phyloP scores from a whole-genome alignment of 768 basidiomycete genomes.

The Termitomyces sp. region DNA sequence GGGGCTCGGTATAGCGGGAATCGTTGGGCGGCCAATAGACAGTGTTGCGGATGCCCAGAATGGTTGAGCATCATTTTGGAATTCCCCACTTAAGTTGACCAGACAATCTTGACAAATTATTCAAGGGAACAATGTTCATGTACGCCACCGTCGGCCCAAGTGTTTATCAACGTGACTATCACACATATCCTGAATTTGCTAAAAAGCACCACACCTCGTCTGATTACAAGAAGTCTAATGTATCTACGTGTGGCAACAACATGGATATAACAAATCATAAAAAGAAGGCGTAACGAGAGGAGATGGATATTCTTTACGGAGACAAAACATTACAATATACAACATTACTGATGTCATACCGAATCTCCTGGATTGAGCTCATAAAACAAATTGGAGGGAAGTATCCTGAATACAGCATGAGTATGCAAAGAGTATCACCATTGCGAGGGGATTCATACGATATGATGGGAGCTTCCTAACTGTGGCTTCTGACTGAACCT shows the following conservation, averaged over 20 bases:
- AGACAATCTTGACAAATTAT: too few relatives aligned
- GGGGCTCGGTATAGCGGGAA: not conserved
- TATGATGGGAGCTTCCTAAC: slow-evolving; percentile 65
- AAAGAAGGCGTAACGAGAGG: not conserved
- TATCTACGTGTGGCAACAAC: not conserved
- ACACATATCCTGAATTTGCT: too few relatives aligned
- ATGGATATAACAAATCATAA: not conserved
- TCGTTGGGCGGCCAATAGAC: too few relatives aligned
- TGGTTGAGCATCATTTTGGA: too few relatives aligned
- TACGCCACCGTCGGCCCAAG: too few relatives aligned
- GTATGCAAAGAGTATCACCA: not conserved
- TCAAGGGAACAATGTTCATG: too few relatives aligned
- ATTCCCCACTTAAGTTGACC: too few relatives aligned
- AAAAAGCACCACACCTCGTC: not conserved
- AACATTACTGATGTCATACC: not conserved
- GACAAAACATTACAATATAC: slow-evolving; percentile 1
- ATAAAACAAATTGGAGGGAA: slow-evolving; percentile 23
- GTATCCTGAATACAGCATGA: slow-evolving; percentile 25
- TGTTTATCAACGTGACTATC: too few relatives aligned
- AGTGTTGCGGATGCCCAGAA: too few relatives aligned
- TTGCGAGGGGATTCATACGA: slow-evolving; percentile 30
- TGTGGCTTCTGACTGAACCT: slow-evolving; percentile 69
- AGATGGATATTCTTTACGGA: not conserved
- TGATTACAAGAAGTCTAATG: not conserved
- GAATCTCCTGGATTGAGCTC: not conserved